A percentile compares a stretch with the other conserved stretches of the same genome.
Conservation (phyloP, 2,329 filamentous ascomycete species). For the Aspergillus ochraceus region DNA sequence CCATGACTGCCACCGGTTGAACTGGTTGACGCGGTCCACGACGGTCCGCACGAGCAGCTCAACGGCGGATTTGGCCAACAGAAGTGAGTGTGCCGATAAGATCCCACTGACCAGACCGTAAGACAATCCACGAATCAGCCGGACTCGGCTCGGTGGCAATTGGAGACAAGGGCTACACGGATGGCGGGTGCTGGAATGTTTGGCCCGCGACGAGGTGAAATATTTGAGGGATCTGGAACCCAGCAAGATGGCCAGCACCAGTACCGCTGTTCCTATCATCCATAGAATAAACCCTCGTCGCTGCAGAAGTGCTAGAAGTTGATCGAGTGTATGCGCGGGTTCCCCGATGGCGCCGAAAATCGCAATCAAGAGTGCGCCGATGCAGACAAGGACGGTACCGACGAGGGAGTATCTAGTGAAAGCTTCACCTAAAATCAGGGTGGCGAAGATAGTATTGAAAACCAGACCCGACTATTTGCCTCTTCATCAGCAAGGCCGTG, state of each 20-base stretch:
- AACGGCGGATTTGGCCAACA: conserved; percentile 94
- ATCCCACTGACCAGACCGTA: conserved; percentile 92
- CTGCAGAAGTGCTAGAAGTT: conserved; percentile 74
- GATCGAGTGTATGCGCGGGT: conserved; percentile 81
- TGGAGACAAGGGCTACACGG: conserved; percentile 38
- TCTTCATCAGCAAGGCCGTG: conserved; percentile 12
- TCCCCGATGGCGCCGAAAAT: conserved; percentile 92
- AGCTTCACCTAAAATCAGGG: conserved; percentile 84
- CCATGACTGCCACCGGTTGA: conserved; percentile 94
- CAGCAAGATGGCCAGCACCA: conserved; percentile 69
- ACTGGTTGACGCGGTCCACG: conserved; percentile 85
- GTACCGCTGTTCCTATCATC: conserved; percentile 77
- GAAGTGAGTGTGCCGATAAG: conserved; percentile 85
- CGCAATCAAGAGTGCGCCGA: conserved; percentile 86
- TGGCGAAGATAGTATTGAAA: conserved; percentile 98
- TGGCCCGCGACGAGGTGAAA: conserved; percentile 33
- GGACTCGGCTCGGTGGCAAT: conserved; percentile 61
- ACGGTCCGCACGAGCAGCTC: conserved; percentile 88
- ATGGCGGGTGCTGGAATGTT: conserved; percentile 45
- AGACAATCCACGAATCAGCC: conserved; percentile 75
- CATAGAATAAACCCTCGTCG: conserved; percentile 78
- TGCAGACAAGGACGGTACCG: conserved; percentile 84
- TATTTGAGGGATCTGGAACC: conserved; percentile 51
- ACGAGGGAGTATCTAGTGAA: conserved; percentile 92
- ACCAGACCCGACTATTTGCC: conserved; percentile 74